phyloP scores from a whole-genome alignment of 2,329 filamentous ascomycete genomes.

The Phyllachora maydis region DNA sequence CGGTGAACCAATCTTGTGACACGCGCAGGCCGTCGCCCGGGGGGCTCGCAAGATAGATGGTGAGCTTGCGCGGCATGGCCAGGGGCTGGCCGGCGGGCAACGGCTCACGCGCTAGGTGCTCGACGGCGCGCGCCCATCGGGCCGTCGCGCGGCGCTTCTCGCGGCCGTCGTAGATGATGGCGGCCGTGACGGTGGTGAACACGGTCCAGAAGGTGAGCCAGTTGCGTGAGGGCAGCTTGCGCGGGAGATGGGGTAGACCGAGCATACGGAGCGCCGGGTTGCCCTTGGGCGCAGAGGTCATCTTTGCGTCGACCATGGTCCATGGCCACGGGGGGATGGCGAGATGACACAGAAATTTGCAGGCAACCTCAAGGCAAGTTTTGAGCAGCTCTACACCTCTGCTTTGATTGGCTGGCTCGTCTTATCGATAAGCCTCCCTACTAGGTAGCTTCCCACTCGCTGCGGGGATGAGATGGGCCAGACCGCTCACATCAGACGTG shows the following conservation, averaged over 20 bases:
- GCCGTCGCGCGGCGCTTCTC: slow-evolving; percentile 71
- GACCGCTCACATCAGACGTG: too few relatives aligned
- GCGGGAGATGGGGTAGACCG: slow-evolving; percentile 66
- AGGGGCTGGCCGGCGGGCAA: slow-evolving; percentile 26
- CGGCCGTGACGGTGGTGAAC: slow-evolving; percentile 55
- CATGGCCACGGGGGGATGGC: too few relatives aligned
- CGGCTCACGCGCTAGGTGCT: slow-evolving; percentile 62
- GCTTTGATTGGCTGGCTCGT: too few relatives aligned
- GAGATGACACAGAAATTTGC: neutral
- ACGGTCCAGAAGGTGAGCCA: slow-evolving; percentile 91
- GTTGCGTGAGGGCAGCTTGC: slow-evolving; percentile 80
- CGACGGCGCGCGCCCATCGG: slow-evolving; percentile 72
- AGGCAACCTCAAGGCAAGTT: slow-evolving; percentile 3
- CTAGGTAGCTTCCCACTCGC: too few relatives aligned
- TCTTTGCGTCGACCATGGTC: too few relatives aligned
- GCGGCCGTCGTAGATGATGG: slow-evolving; percentile 78
- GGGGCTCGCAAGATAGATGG: slow-evolving; percentile 68
- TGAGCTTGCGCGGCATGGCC: slow-evolving; percentile 59
- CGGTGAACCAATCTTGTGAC: slow-evolving; percentile 87
- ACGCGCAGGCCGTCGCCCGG: slow-evolving; percentile 67
- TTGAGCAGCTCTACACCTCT: too few relatives aligned
- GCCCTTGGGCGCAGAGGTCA: slow-evolving; percentile 19
- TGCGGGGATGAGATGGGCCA: too few relatives aligned
- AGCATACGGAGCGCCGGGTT: slow-evolving; percentile 64
- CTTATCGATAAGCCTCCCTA: too few relatives aligned